A percentile compares a stretch with the other conserved stretches of the same genome.
phyloP scores from a whole-genome alignment of 1,139 yeast species.

The Sugiyamaella neomexicana region DNA sequence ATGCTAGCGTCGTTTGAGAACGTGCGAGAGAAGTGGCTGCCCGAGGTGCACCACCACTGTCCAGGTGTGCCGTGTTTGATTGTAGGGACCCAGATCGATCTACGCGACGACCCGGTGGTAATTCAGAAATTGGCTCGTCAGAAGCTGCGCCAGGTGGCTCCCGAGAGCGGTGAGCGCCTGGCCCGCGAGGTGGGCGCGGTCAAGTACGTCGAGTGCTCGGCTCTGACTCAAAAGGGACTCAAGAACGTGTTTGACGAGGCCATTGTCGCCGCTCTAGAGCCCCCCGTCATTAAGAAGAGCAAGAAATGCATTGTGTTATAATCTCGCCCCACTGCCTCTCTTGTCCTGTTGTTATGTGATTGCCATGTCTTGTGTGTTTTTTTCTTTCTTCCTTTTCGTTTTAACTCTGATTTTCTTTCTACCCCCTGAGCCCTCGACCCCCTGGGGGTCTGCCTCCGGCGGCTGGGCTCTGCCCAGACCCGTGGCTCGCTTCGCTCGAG shows the following conservation, averaged over 20 bases:
- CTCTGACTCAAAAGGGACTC: slow-evolving; percentile 94
- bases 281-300: slow-evolving; percentile 81
- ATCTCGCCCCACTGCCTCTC: background rate
- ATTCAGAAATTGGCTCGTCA: slow-evolving; percentile 88
- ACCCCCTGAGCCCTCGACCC: background rate
- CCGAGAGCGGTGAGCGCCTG: slow-evolving; percentile 86
- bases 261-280: slow-evolving; percentile 87
- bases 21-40: slow-evolving; percentile 97
- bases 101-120: slow-evolving; percentile 89
- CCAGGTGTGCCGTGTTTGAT: slow-evolving; percentile 96
- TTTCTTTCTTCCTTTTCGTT: background rate
- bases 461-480: slow-evolving; percentile 12
- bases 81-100: slow-evolving; percentile 94
- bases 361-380: slow-evolving; percentile 6
- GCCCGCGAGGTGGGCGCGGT: slow-evolving; percentile 95
- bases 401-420: background rate
- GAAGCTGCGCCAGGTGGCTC: slow-evolving; percentile 80
- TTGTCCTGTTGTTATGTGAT: slow-evolving; percentile 1
- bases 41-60: slow-evolving; percentile 96
- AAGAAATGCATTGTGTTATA: slow-evolving; percentile 81
- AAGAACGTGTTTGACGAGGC: slow-evolving; percentile 97
- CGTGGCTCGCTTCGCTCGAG: slow-evolving; percentile 10
- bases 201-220: slow-evolving; percentile 95
- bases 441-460: slow-evolving; percentile 7
- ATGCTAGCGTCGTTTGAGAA: slow-evolving; percentile 98